Evolutionary conservation across 164 flowering plant species (phyloP), one percentile per base, ranked within the genome.

Genomic region (Umbellularia californica): DNA sequence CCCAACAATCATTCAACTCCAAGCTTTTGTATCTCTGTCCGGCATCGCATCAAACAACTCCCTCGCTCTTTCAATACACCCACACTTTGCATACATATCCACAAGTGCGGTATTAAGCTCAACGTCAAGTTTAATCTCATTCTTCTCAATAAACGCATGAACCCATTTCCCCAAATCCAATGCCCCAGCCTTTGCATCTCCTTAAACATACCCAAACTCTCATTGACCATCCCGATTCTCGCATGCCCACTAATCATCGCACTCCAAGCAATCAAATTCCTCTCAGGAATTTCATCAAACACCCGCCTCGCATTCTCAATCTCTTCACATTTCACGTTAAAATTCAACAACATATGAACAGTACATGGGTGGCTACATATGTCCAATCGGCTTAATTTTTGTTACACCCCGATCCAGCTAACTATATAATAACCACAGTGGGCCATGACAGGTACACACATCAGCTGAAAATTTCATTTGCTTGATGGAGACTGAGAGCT

Each of bases 41-140:
- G 77, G 76, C 87, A 85, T 85, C 22, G 47, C 79, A 71, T 82
- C 76, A 71, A 87, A 87, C 30, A 87, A 66, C 22, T 77, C 70
- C 62, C 74, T 77, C 2, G 86, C 85, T 71, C 75, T 83, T 50
- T 83, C 83, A 23, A 87, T 79, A 55, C 77, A 76, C 20, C 90
- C 90, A 65, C 90, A 87, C 72, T 79, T 87, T 2, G 85, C 82
- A 60, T 85, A 85, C 87, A 85, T 85, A 76, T 85, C 81, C 30
- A 87, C 79, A 50, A 87, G 84, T 2, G 88, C 82, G 68, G 87
- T 87, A 74, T 80, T 71, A 14, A 87, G 83, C 81, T 79, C 86
- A 72, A 87, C 77, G 72, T 85, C 88, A 11, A 74, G 24, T 1
- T 65, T 25, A n/a, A 85, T 79, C 6, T 65, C 35, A 41, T 60